These are phyloP conservation scores for Ceratocystis papillata DNA, from an alignment of 2,329 filamentous ascomycete species.

Conservation along the genomic window DNA sequence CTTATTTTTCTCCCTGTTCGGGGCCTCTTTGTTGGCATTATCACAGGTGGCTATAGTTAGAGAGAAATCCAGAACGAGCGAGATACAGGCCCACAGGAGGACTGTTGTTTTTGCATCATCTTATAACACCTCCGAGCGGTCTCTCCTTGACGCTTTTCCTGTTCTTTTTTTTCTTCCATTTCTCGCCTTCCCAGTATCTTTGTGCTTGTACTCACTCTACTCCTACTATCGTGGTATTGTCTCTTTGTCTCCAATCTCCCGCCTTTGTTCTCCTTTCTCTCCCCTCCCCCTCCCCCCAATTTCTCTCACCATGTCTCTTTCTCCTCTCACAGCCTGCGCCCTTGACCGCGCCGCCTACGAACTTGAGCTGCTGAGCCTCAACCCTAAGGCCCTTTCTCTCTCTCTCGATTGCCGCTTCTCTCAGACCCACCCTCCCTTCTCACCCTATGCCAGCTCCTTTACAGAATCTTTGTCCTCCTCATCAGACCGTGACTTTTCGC, in stretches of 20 bases:
- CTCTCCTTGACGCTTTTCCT: neutral
- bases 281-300: neutral
- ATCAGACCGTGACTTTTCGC: slow-evolving; percentile 12
- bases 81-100: neutral
- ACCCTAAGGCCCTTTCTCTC: slow-evolving; percentile 16
- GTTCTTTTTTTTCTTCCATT: neutral
- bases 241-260: neutral
- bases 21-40: slow-evolving; percentile 12
- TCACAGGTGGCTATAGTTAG: slow-evolving; percentile 1
- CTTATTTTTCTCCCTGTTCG: neutral
- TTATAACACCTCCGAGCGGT: neutral
- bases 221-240: neutral
- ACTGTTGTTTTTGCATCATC: neutral
- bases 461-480: slow-evolving; percentile 7
- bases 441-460: slow-evolving; percentile 9
- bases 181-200: too few relatives aligned
- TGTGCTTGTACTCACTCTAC: too few relatives aligned
- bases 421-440: slow-evolving; percentile 13
- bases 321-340: slow-evolving; percentile 13
- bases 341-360: slow-evolving; percentile 18
- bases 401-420: slow-evolving; percentile 17
- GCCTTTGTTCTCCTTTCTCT: neutral
- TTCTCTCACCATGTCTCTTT: neutral
- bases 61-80: too few relatives aligned
- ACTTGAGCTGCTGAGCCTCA: slow-evolving; percentile 9